Evolutionary conservation across 192 early-diverging fungal genomes (phyloP).

Genomic region (Coemansia sp.): DNA sequence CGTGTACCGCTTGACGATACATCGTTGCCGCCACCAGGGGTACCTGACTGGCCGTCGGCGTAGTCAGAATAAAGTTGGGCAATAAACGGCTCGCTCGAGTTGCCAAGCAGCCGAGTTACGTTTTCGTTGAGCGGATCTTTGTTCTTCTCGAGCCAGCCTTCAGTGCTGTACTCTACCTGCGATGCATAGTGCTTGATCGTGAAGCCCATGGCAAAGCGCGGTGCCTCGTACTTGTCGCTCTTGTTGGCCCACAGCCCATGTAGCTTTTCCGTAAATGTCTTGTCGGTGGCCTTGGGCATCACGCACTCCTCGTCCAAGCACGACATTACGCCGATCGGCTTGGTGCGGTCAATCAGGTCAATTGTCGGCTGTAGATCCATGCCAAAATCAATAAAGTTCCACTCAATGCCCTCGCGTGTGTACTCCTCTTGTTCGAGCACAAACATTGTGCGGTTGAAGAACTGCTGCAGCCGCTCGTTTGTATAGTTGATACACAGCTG

Average conservation of each 20-base stretch:
- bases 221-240: constrained; percentile 82
- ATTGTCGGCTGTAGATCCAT: constrained; percentile 97
- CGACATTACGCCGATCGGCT: constrained; percentile 95
- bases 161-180: constrained; percentile 87
- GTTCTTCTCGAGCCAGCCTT: constrained; percentile 97
- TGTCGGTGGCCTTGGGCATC: constrained; percentile 94
- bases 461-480: constrained; percentile 97
- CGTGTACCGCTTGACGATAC: constrained; percentile 5
- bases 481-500: constrained; percentile 99
- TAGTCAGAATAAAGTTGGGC: constrained; percentile 83
- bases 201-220: constrained; percentile 86
- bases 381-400: constrained; percentile 98
- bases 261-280: constrained; percentile 92
- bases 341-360: constrained; percentile 95
- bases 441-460: constrained; percentile 99
- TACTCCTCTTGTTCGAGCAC: constrained; percentile 99
- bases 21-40: not conserved
- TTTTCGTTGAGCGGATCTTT: constrained; percentile 98
- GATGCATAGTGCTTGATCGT: constrained; percentile 94
- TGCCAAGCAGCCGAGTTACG: constrained; percentile 81
- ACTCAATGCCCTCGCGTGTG: constrained; percentile 92
- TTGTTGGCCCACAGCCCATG: constrained; percentile 85
- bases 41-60: constrained; percentile 48
- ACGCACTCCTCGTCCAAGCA: constrained; percentile 98
- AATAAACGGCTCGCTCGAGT: constrained; percentile 78